phyloP scores from a whole-genome alignment of 495 filamentous ascomycete species.

The Tuber indicum region DNA sequence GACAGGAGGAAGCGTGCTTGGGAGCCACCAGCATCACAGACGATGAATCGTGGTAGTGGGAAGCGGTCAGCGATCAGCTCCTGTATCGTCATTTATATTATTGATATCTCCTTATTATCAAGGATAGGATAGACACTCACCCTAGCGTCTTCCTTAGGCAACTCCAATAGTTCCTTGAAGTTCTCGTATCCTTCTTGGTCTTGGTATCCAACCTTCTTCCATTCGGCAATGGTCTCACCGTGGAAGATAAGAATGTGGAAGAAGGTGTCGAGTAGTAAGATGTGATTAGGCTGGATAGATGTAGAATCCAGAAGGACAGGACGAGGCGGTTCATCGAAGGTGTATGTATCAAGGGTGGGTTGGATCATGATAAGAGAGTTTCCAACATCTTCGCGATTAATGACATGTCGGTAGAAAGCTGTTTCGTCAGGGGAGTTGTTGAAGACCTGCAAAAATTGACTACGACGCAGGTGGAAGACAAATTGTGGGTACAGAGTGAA shows the following conservation, averaged over 20 bases:
- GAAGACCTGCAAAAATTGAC: slow-evolving; percentile 98
- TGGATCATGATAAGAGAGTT: slow-evolving; percentile 99
- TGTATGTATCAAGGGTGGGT: slow-evolving; percentile 94
- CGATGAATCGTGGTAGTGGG: slow-evolving; percentile 95
- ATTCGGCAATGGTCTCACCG: slow-evolving; percentile 95
- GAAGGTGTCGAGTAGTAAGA: slow-evolving; percentile 94
- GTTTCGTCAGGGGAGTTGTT: slow-evolving; percentile 99
- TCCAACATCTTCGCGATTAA: slow-evolving; percentile 95
- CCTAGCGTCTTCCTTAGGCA: slow-evolving; percentile 89
- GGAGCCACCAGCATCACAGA: slow-evolving; percentile 96
- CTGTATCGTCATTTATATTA: slow-evolving; percentile 45
- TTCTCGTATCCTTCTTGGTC: slow-evolving; percentile 98
- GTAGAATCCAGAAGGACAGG: slow-evolving; percentile 93
- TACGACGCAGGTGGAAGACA: slow-evolving; percentile 97
- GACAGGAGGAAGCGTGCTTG: slow-evolving; percentile 96
- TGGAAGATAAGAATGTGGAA: slow-evolving; percentile 99
- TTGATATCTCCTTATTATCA: slow-evolving; percentile 19
- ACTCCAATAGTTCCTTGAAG: slow-evolving; percentile 78
- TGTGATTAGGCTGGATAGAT: slow-evolving; percentile 88
- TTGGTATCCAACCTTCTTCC: slow-evolving; percentile 97
- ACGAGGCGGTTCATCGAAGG: slow-evolving; percentile 83
- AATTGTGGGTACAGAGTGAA: slow-evolving; percentile 99
- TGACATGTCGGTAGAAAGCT: slow-evolving; percentile 93
- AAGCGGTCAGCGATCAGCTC: slow-evolving; percentile 97
- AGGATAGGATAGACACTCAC: slow-evolving; percentile 30